Evolutionary conservation across 192 early-diverging fungal species (phyloP).

Genomic region (Rhizophagus prolifer): DNA sequence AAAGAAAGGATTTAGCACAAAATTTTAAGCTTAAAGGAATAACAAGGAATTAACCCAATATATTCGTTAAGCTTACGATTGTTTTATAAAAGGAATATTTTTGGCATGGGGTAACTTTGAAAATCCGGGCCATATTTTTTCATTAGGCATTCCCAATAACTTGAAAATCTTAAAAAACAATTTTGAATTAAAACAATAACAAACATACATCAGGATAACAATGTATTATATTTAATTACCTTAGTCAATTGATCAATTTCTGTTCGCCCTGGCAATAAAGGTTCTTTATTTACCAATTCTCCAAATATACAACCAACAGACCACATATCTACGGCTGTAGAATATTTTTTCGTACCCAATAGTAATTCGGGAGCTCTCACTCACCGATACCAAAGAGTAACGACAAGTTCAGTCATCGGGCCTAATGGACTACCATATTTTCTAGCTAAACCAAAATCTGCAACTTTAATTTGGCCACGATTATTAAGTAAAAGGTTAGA

Average conservation of each 20-base stretch:
- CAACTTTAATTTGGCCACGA: conserved; percentile 62
- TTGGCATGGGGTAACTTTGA: conserved; percentile 62
- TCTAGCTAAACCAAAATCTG: conserved; percentile 71
- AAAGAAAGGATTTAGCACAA: neutral
- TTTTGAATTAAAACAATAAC: no score
- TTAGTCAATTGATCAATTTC: conserved; percentile 79
- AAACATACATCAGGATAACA: neutral
- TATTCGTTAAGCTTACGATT: conserved; percentile 46
- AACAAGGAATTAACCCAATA: neutral
- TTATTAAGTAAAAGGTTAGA: conserved; percentile 60
- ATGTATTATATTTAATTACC: conserved; percentile 34
- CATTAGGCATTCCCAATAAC: conserved; percentile 83
- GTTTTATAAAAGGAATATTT: conserved; percentile 71
- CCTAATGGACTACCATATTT: conserved; percentile 62
- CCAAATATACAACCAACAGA: conserved; percentile 97
- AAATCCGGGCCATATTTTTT: conserved; percentile 75
- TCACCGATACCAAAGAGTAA: conserved; percentile 73
- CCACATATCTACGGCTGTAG: conserved; percentile 82
- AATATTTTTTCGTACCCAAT: conserved; percentile 59
- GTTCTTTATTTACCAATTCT: conserved; percentile 83
- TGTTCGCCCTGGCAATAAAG: conserved; percentile 76
- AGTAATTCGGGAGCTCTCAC: conserved; percentile 63
- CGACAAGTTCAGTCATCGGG: conserved; percentile 64
- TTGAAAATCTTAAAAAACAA: conserved; percentile 73
- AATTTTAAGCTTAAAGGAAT: neutral